Conservation (phyloP, 805 yeast species). For the Metschnikowia drakensbergensis region DNA sequence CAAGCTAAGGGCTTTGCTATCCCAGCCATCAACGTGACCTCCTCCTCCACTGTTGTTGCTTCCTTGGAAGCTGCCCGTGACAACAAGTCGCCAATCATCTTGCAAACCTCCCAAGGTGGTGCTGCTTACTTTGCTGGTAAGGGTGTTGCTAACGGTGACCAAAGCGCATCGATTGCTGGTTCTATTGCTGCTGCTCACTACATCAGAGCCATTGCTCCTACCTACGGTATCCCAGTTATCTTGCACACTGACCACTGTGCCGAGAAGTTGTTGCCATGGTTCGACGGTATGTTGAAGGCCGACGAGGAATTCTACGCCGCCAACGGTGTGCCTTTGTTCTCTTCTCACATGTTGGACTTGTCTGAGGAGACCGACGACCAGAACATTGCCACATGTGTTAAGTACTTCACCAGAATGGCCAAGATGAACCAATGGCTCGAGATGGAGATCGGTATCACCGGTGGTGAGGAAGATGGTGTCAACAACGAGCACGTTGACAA, state of each 20-base stretch:
- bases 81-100: constrained; percentile 79
- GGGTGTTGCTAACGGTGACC: constrained; percentile 93
- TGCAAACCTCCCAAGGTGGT: constrained; percentile 98
- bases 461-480: constrained; percentile 99
- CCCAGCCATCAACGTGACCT: constrained; percentile 97
- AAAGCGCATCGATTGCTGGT: constrained; percentile 92
- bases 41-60: constrained; percentile 83
- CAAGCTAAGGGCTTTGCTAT: constrained; percentile 92
- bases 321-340: constrained; percentile 94
- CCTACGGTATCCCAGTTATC: constrained; percentile 94
- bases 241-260: constrained; percentile 99
- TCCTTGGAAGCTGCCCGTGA: constrained; percentile 50
- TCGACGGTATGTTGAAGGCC: constrained; percentile 95
- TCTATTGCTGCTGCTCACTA: constrained; percentile 96
- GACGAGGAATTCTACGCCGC: constrained; percentile 87
- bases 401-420: constrained; percentile 91
- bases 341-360: constrained; percentile 97
- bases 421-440: constrained; percentile 96
- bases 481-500: constrained; percentile 92
- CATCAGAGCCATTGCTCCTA: constrained; percentile 94
- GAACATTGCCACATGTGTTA: constrained; percentile 90
- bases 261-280: constrained; percentile 95
- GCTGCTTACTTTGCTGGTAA: constrained; percentile 99
- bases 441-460: constrained; percentile 99
- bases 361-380: constrained; percentile 96